phyloP scores from a whole-genome alignment of 192 early-diverging fungal genomes.

The Thamnidium elegans region DNA sequence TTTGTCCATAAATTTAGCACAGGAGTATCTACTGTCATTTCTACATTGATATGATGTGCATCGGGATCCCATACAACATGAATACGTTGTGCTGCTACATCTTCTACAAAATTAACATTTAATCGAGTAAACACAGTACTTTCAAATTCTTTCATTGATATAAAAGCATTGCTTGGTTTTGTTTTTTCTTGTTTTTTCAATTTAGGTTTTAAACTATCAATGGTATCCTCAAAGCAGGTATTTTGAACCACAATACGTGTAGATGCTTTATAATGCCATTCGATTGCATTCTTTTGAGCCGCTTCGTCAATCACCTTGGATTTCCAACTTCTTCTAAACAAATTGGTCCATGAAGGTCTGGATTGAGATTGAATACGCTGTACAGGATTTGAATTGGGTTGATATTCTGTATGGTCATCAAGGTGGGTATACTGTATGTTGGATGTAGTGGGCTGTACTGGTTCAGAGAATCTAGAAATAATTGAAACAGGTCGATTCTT shows the following conservation, averaged over 20 bases:
- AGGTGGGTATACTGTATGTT: background rate
- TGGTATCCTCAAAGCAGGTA: background rate
- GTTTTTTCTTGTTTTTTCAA: too few relatives aligned
- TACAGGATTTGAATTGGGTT: background rate
- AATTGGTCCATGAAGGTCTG: conserved; percentile 3
- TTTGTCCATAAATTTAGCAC: conserved; percentile 8
- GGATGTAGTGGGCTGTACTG: background rate
- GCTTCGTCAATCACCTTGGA: background rate
- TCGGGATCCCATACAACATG: background rate
- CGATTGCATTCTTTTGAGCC: background rate
- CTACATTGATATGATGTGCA: background rate
- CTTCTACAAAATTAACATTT: background rate
- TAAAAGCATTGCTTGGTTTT: background rate
- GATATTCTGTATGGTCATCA: background rate
- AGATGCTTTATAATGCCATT: conserved; percentile 12
- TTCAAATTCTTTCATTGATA: background rate
- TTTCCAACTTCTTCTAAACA: conserved; percentile 9
- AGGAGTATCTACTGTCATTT: background rate
- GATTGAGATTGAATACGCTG: background rate
- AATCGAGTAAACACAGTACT: background rate
- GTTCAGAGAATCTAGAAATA: conserved; percentile 5
- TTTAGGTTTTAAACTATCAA: background rate
- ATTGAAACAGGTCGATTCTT: conserved; percentile 4
- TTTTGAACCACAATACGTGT: background rate
- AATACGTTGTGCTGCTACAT: background rate